phyloP scores from a whole-genome alignment of 2,329 filamentous ascomycete species.

The Calycina herbarum region DNA sequence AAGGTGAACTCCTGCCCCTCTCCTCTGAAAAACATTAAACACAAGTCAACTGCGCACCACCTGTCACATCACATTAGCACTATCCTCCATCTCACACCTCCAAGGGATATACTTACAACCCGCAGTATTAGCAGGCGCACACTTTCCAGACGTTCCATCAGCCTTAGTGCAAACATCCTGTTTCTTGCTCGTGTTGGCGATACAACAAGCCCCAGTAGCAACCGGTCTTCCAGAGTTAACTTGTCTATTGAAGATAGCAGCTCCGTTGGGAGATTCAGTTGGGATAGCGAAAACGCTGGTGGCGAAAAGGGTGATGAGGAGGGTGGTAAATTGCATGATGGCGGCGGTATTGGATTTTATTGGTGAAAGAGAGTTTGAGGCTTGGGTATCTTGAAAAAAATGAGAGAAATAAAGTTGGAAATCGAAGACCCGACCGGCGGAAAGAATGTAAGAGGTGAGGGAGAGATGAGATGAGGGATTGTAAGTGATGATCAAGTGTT shows the following conservation, averaged over 20 bases:
- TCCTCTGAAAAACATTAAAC: too few relatives aligned
- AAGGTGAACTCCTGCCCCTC: too few relatives aligned
- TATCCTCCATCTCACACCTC: too few relatives aligned
- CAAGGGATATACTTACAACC: conserved; percentile 11
- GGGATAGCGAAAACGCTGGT: conserved; percentile 3
- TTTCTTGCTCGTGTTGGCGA: conserved; percentile 19
- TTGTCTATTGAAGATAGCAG: conserved; percentile 9
- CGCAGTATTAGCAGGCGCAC: conserved; percentile 15
- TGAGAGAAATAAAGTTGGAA: not conserved
- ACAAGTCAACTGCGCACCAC: too few relatives aligned
- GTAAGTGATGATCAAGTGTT: not conserved
- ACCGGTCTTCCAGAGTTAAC: conserved; percentile 16
- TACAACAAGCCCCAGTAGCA: conserved; percentile 17
- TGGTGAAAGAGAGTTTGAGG: not conserved
- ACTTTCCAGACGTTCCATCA: conserved; percentile 10
- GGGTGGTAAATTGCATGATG: conserved; percentile 12
- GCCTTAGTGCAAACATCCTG: conserved; percentile 13
- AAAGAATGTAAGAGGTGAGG: conserved; percentile 7
- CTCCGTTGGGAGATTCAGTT: not conserved
- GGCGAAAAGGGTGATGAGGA: conserved; percentile 10
- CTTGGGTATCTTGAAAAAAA: not conserved
- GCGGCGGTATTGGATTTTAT: not conserved
- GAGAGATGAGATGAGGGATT: not conserved
- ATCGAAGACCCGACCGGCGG: conserved; percentile 18
- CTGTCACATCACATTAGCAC: too few relatives aligned